A percentile compares a stretch with the other conserved stretches of the same genome.
Evolutionary conservation across 345 rosid species (phyloP).

Genomic region (Alliaria petiolata): DNA sequence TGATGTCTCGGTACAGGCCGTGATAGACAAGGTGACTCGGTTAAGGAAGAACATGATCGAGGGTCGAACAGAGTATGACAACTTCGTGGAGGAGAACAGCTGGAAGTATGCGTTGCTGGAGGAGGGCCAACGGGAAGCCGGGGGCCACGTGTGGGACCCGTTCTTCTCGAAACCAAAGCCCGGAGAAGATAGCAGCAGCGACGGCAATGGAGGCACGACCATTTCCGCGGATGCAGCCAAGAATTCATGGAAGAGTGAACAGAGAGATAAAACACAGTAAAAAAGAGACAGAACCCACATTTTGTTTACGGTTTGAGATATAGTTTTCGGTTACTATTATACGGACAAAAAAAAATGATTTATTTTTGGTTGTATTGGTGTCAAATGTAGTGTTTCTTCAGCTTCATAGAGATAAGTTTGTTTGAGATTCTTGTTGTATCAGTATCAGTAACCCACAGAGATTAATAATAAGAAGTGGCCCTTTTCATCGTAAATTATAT

Average conservation of each 20-base stretch:
- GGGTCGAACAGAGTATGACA: constrained; percentile 71
- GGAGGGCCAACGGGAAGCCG: constrained; percentile 71
- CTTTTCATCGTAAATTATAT: neutral
- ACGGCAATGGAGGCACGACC: constrained; percentile 39
- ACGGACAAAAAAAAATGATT: constrained; percentile 9
- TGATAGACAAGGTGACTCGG: constrained; percentile 73
- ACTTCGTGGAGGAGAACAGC: constrained; percentile 83
- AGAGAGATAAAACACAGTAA: constrained; percentile 47
- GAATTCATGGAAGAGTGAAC: constrained; percentile 87
- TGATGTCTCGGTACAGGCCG: constrained; percentile 76
- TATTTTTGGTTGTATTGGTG: constrained; percentile 18
- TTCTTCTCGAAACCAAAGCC: constrained; percentile 88
- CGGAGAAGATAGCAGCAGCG: constrained; percentile 32
- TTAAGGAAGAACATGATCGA: constrained; percentile 69
- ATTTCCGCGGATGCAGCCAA: constrained; percentile 72
- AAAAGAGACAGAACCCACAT: neutral
- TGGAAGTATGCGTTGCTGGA: constrained; percentile 88
- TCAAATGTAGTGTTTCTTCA: constrained; percentile 25
- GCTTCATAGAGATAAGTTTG: constrained; percentile 19
- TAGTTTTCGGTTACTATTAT: constrained; percentile 24
- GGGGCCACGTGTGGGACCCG: constrained; percentile 89
- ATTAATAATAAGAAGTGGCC: neutral
- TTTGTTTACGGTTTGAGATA: constrained; percentile 27
- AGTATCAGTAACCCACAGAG: constrained; percentile 22
- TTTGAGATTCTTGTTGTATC: constrained; percentile 6